Evolutionary conservation across 2,329 filamentous ascomycete species (phyloP).

Genomic region (Sporothrix sp.): DNA sequence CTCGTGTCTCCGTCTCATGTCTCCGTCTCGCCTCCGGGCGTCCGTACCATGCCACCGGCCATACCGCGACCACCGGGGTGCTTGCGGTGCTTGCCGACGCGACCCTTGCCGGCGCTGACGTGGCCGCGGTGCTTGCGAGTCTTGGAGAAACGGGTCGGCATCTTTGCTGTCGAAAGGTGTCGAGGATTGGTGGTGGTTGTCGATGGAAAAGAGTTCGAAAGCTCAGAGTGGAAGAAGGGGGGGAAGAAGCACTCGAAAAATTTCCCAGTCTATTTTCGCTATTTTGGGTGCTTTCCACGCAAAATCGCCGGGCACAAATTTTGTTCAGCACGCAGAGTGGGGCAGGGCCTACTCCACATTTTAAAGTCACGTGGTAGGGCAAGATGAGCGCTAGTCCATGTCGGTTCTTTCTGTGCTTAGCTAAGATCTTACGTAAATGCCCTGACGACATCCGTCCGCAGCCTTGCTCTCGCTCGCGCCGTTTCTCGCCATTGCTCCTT

Average conservation of each 20-base stretch:
- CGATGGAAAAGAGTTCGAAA: background rate
- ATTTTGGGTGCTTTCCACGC: background rate
- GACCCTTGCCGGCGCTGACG: conserved; percentile 96
- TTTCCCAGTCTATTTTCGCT: background rate
- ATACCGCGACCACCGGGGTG: conserved; percentile 71
- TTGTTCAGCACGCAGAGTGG: conserved; percentile 5
- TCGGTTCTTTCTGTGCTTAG: background rate
- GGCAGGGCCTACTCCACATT: background rate
- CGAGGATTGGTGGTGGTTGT: conserved; percentile 14
- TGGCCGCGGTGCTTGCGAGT: conserved; percentile 87
- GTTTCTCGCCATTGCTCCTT: background rate
- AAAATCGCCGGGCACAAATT: background rate
- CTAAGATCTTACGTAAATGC: conserved; percentile 5
- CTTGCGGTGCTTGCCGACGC: conserved; percentile 98
- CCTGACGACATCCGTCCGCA: background rate
- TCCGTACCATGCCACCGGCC: conserved; percentile 63
- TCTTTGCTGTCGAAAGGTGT: conserved; percentile 14
- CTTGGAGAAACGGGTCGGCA: conserved; percentile 65
- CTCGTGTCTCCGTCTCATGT: background rate
- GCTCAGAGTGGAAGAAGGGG: background rate
- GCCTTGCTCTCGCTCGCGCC: background rate
- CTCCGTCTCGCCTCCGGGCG: background rate
- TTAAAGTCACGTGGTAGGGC: conserved; percentile 13
- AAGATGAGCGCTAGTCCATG: background rate
- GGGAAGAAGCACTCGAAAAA: background rate